These are phyloP conservation scores for Irpex sp. DNA, from an alignment of 1,284 basidiomycete species.

Conservation along the genomic window DNA sequence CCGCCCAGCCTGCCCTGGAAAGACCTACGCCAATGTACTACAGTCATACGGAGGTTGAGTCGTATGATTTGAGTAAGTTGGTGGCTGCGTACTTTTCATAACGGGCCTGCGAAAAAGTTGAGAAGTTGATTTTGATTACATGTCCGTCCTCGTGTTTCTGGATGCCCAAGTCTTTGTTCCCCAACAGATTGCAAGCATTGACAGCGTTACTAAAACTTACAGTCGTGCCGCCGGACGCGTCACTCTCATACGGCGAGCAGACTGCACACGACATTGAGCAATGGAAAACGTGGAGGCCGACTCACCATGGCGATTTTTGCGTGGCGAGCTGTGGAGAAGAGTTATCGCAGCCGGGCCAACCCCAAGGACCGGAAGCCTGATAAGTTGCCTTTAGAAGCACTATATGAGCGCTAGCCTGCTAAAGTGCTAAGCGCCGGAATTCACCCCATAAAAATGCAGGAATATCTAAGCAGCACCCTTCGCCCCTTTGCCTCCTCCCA, in stretches of 20 bases:
- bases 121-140: background rate
- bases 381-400: background rate
- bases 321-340: background rate
- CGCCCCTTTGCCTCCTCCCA: constrained; percentile 8
- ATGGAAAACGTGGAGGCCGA: no score
- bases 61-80: background rate
- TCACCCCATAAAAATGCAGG: constrained; percentile 15
- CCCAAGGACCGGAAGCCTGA: background rate
- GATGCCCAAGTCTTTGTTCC: background rate
- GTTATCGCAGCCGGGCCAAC: background rate
- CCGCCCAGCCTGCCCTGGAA: background rate
- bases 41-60: background rate
- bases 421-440: constrained; percentile 1
- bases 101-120: background rate
- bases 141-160: background rate
- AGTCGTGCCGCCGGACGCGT: background rate
- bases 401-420: background rate
- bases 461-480: constrained; percentile 3
- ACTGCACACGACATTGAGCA: background rate
- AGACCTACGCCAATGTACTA: background rate
- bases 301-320: background rate
- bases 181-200: background rate
- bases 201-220: background rate
- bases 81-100: background rate
- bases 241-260: background rate